phyloP scores from a whole-genome alignment of 257 asterid species.

The Ilex aquifolium region DNA sequence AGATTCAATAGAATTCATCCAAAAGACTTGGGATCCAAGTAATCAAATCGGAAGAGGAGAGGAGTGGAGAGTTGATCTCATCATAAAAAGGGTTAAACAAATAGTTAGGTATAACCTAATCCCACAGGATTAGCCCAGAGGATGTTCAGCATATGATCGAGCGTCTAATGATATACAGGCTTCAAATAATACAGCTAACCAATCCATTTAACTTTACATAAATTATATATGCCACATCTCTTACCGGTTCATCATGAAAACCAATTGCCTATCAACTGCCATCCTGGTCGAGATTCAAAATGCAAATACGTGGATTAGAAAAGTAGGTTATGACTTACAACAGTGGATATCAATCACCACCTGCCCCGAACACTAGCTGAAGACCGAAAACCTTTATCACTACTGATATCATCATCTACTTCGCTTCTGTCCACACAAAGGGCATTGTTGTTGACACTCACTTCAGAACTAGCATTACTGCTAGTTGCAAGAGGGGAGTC shows the following conservation, averaged over 20 bases:
- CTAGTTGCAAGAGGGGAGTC: conserved; percentile 96
- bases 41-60: no score
- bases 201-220: conserved; percentile 44
- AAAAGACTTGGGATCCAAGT: no score
- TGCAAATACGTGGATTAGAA: conserved; percentile 8
- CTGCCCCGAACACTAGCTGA: conserved; percentile 64
- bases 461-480: conserved; percentile 91
- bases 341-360: conserved; percentile 31
- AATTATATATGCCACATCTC: conserved; percentile 25
- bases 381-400: conserved; percentile 58
- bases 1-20: no score
- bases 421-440: conserved; percentile 53
- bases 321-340: conserved; percentile 7
- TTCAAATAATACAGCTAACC: conserved; percentile 30
- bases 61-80: no score
- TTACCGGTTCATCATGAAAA: conserved; percentile 5
- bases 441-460: conserved; percentile 69
- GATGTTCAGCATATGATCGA: conserved; percentile 7
- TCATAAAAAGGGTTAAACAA: no score
- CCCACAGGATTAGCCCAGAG: background rate
- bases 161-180: conserved; percentile 27
- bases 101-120: no score
- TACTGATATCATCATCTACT: conserved; percentile 62
- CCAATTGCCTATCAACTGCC: conserved; percentile 16
- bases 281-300: conserved; percentile 12